Evolutionary conservation across 1,284 basidiomycete species (phyloP), one percentile per base, ranked within the genome.

Genomic region (Anthracocystis setariae): DNA sequence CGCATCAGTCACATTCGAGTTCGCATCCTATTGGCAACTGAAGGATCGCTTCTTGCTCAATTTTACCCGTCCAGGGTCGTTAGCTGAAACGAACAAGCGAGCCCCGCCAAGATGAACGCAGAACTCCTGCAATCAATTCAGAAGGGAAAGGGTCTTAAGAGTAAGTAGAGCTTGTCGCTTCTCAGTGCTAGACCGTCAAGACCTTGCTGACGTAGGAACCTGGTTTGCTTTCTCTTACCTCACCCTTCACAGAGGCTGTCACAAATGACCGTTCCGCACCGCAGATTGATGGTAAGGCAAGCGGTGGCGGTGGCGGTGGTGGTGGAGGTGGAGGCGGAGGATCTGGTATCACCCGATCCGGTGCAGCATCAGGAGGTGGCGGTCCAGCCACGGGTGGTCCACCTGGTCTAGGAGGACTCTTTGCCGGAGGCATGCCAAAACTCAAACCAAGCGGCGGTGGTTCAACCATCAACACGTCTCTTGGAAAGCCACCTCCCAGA

Each of bases 361-460:
- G 61, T 9, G 62, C 48, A 42, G 45, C 63, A 20, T 49, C 50
- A 27, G 53, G 47, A 10, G 58, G 58, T 12, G 65, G 60, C 10
- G 83, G 84, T 50, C 81, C 84, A 29, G 81, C 83, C 23, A 83
- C 84, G 18, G 57, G 74, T 10, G 55, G 60, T 17, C 57, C 76
- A 17, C 91, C 92, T 33, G 92, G 93, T 80, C 85, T 94, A 13
- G 93, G 89, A 25, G 90, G 89, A 4, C 83, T 95, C 5, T 94
- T 95, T 79, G 92, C 93, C 38, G 92, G 92, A 21, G 93, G 93
- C 1, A 90, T 95, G 86, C 93, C 93, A 2, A 93, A 92, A 79
- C 82, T 95, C 75, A 94, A 90, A 85, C 69, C 73, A 3, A 64
- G 64, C 46, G 64, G 68, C 8, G 56, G 51, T 10, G 39, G 33